Evolutionary conservation across 2,329 filamentous ascomycete genomes (phyloP).

Genomic region (Hypoxylon sp.): DNA sequence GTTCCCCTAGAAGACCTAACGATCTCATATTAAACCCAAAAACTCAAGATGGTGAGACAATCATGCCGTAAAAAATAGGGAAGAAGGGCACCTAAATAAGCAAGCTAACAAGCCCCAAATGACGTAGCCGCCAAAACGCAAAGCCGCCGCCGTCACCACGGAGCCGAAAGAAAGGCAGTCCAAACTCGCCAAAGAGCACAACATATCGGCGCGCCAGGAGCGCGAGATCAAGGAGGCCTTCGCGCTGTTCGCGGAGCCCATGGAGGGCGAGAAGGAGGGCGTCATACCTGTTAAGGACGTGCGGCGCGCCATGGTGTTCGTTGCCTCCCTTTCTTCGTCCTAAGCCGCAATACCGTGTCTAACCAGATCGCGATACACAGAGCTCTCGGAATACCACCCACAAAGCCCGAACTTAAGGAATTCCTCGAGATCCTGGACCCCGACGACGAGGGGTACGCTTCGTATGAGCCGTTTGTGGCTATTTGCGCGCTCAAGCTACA

Average conservation of each 20-base stretch:
- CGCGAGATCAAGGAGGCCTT: conserved; percentile 93
- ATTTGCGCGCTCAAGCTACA: conserved; percentile 91
- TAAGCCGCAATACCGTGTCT: neutral
- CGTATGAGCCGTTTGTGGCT: conserved; percentile 86
- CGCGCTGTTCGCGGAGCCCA: conserved; percentile 80
- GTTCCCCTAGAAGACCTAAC: neutral
- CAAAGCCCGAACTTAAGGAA: conserved; percentile 77
- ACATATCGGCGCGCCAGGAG: conserved; percentile 87
- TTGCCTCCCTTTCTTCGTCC: conserved; percentile 37
- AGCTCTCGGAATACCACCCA: conserved; percentile 83
- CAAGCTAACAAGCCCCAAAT: conserved; percentile 42
- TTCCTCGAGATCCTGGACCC: conserved; percentile 88
- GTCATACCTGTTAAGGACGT: conserved; percentile 78
- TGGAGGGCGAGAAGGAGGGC: conserved; percentile 79
- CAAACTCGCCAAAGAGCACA: conserved; percentile 92
- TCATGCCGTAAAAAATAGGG: neutral
- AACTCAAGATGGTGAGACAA: conserved; percentile 30
- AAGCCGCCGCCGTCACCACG: conserved; percentile 53
- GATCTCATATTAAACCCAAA: neutral
- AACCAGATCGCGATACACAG: conserved; percentile 59
- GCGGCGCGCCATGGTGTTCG: conserved; percentile 80
- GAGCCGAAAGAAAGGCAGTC: conserved; percentile 73
- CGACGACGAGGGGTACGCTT: conserved; percentile 80
- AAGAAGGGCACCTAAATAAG: neutral
- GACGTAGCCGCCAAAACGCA: conserved; percentile 68